Conservation (phyloP, 2,329 filamentous ascomycete species). For the Erysiphe neolycopersici region DNA sequence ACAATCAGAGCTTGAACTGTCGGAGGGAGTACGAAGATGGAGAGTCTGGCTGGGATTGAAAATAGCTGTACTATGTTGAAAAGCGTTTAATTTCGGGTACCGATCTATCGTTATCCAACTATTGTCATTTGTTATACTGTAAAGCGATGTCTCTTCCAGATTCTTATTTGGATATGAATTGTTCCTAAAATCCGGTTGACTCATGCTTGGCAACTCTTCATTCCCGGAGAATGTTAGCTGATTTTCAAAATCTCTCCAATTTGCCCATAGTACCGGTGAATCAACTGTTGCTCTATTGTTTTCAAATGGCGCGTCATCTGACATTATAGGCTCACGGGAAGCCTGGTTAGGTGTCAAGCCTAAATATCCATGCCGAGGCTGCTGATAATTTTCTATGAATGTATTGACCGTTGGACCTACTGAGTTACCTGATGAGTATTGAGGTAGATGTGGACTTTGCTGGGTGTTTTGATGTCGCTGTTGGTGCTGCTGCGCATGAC, state of each 20-base stretch:
- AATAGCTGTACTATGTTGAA: conserved; percentile 33
- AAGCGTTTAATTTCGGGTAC: conserved; percentile 44
- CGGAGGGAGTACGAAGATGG: conserved; percentile 65
- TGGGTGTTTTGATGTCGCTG: conserved; percentile 2
- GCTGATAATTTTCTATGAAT: conserved; percentile 11
- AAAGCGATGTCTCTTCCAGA: conserved; percentile 62
- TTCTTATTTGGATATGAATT: conserved; percentile 57
- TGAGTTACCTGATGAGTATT: conserved; percentile 13
- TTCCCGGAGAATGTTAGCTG: conserved; percentile 27
- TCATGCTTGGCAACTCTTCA: conserved; percentile 20
- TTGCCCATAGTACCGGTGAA: conserved; percentile 33
- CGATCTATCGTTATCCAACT: conserved; percentile 66
- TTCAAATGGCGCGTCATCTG: conserved; percentile 35
- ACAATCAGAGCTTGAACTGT: conserved; percentile 54
- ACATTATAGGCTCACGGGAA: conserved; percentile 29
- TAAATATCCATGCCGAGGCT: conserved; percentile 12
- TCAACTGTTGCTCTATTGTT: conserved; percentile 30
- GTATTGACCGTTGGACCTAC: conserved; percentile 13
- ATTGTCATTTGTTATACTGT: conserved; percentile 56
- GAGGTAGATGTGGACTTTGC: conserved; percentile 12
- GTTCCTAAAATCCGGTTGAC: conserved; percentile 23
- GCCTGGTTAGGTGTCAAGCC: conserved; percentile 29
- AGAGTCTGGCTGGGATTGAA: conserved; percentile 83
- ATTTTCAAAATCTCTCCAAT: conserved; percentile 57
- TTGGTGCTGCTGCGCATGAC: not conserved